Evolutionary conservation across 768 basidiomycete species (phyloP), one percentile per base, ranked within the genome.

Genomic region (Nevesoporus exiguus): DNA sequence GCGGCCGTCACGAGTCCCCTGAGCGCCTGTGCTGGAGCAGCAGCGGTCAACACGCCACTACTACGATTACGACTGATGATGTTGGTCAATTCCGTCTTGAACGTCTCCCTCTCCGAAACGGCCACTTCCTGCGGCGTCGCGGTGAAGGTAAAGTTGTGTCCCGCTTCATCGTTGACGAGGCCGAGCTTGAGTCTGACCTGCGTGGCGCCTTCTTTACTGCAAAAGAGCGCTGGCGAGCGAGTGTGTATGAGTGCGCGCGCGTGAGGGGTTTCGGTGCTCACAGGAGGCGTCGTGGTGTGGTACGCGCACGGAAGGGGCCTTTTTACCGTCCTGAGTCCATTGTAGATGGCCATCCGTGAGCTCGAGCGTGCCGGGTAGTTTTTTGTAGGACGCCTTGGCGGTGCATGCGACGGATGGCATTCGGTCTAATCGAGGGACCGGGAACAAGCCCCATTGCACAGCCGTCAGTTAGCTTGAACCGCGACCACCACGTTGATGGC

Each of bases 351-450:
- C 74, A 63, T 82, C 79, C 13, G 84, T 89, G 65, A 95, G 83
- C 65, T 89, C 80, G 57, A 95, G 81, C 55, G 81, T 73, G 56
- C 92, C 93, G 15, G 79, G 69, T 47, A 79, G 70, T 76, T 94
- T 95, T 75, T 94, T 94, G 83, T 87, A 94, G 56, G 84, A 82
- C 60, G 87, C 86, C 72, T 82, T 84, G 51, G 88, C 89, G 66
- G 83, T 80, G 13, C 50, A 34, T 10, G 27, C 42, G 41, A 51
- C 24, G 50, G 50, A 43, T 5, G 50, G 50, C 49, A 51, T 44
- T 24, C 47, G 33, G 47, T 24, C 34, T 15, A 14, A 4, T 31
- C 29, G 13, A 33, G 6, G 14, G 11, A 6, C 34, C 34, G 31
- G 31, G 31, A 33, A 33, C 31, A 33, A 33, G 31, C 43, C 39